Evolutionary conservation across 2,329 filamentous ascomycete species (phyloP), one percentile per base, ranked within the genome.

Genomic region (Rugonectria rugulosa): DNA sequence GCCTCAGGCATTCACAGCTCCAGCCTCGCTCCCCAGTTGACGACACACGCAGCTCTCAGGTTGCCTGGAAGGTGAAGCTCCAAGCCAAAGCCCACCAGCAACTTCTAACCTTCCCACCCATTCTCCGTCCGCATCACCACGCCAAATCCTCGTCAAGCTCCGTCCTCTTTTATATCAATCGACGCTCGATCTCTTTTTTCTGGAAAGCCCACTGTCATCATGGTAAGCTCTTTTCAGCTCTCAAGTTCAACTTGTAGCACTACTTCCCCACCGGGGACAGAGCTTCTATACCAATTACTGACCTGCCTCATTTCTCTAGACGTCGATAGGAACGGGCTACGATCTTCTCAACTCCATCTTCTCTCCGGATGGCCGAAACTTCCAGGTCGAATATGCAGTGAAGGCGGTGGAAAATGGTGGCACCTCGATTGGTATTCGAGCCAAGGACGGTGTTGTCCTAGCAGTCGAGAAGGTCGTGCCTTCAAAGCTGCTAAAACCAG

Each of bases 341-440:
- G 95, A 99, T 87, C 89, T 99, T 71, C 92, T 92, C 75, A 99
- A 99, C 86, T 98, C 95, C 72, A 96, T 98, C 82, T 99, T 98
- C 84, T 98, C 95, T 43, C 95, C 95, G 65, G 95, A 99, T 80
- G 95, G 95, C 73, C 91, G 95, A 69, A 99, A 99, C 78, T 99
- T 99, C 78, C 95, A 99, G 79, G 92, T 96, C 77, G 95, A 99
- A 84, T 99, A 99, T 77, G 95, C 95, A 66, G 90, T 96, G 68
- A 99, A 99, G 83, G 95, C 95, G 53, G 95, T 99, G 62, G 95
- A 99, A 81, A 98, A 96, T 71, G 95, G 94, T 65, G 94, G 95
- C 72, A 99, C 95, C 51, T 92, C 93, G 49, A 87, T 99, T 75
- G 95, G 95, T 68, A 97, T 99, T 77, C 86, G 92, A 75, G 97